Percentiles rank a stretch among this genome's conserved stretches.
Evolutionary conservation across 2,329 filamentous ascomycete genomes (phyloP).

Genomic region (Anisogramma anomala): DNA sequence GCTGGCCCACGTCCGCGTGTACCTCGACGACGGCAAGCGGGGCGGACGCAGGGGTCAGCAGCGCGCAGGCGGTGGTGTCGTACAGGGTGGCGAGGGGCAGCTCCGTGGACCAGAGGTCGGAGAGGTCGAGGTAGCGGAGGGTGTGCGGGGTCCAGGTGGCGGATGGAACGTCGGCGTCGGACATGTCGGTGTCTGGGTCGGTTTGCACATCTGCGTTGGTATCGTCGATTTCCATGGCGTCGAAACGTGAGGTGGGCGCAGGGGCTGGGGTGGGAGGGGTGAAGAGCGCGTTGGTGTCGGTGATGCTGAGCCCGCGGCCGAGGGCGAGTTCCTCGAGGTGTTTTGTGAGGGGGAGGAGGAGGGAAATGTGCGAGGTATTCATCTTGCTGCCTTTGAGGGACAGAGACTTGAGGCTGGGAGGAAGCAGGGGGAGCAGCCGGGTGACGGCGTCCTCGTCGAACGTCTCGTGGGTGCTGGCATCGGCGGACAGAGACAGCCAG

Average conservation of each 20-base stretch:
- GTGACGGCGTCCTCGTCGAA: conserved; percentile 55
- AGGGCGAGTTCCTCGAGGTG: conserved; percentile 67
- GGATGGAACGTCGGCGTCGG: no score
- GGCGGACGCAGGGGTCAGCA: conserved; percentile 48
- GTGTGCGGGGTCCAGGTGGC: conserved; percentile 42
- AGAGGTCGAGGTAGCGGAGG: conserved; percentile 67
- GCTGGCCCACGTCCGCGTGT: conserved; percentile 53
- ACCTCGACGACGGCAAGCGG: conserved; percentile 71
- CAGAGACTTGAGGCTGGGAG: conserved; percentile 56
- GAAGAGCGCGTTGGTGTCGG: conserved; percentile 56
- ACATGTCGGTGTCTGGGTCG: no score
- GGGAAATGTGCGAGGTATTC: conserved; percentile 49
- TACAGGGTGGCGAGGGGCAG: conserved; percentile 47
- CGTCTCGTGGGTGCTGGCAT: conserved; percentile 60
- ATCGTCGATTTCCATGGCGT: conserved; percentile 16
- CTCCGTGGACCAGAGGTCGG: conserved; percentile 53
- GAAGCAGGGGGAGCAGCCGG: conserved; percentile 53
- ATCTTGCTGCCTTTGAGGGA: conserved; percentile 67
- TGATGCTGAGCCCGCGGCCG: conserved; percentile 53
- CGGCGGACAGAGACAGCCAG: conserved; percentile 62
- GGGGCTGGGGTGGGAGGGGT: conserved; percentile 30
- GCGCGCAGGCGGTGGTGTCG: conserved; percentile 33
- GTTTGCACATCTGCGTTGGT: no score
- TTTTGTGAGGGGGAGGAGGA: conserved; percentile 54
- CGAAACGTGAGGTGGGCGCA: neutral